Evolutionary conservation across 495 filamentous ascomycete species (phyloP).

Genomic region (Lasiosphaeria hispida): DNA sequence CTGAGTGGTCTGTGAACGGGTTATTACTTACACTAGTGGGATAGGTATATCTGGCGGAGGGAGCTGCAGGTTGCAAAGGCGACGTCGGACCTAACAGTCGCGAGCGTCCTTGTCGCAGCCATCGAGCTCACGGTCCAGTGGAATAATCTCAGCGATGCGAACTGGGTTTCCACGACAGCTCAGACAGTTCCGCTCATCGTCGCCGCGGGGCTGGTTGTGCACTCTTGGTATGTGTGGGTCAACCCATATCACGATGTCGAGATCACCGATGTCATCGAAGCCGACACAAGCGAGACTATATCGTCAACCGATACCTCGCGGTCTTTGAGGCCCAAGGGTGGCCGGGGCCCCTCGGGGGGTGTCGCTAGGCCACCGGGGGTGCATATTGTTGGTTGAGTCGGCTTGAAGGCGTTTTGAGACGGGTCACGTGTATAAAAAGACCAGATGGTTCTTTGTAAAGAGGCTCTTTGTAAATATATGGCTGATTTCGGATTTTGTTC

Average conservation of each 20-base stretch:
- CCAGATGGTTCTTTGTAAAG: no score
- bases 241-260: constrained; percentile 9
- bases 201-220: constrained; percentile 1
- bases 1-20: not conserved
- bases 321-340: no score
- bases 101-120: constrained; percentile 25
- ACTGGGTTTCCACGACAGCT: not conserved
- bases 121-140: constrained; percentile 36
- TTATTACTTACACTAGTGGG: not conserved
- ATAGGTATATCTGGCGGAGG: constrained; percentile 11
- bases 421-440: no score
- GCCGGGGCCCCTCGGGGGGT: no score
- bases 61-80: constrained; percentile 12
- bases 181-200: constrained; percentile 10
- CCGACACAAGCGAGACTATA: no score
- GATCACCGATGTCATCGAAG: not conserved
- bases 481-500: no score
- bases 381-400: no score
- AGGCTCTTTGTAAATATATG: no score
- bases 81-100: constrained; percentile 21
- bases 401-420: no score
- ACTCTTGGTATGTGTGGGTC: constrained; percentile 14
- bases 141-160: constrained; percentile 19
- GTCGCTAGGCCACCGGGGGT: no score
- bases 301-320: no score